Evolutionary conservation across 2,329 filamentous ascomycete genomes (phyloP).

Genomic region (Chaetomiaceae sp.): DNA sequence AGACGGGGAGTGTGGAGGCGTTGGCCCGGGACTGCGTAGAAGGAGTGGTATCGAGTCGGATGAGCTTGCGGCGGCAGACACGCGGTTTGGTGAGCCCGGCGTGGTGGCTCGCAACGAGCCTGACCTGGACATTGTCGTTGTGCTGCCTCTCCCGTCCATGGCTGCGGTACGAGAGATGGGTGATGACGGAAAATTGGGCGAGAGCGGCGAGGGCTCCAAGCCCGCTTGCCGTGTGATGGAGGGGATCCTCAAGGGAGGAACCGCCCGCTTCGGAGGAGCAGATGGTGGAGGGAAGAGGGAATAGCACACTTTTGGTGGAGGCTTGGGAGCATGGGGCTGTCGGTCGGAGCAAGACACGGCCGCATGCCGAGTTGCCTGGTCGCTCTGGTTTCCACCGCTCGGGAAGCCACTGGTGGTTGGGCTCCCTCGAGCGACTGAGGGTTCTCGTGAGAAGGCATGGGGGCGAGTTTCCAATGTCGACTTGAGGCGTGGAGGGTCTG

Average conservation of each 20-base stretch:
- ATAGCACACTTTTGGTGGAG: slow-evolving; percentile 16
- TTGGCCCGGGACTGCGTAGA: slow-evolving; percentile 4
- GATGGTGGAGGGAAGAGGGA: slow-evolving; percentile 22
- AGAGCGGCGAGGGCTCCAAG: slow-evolving; percentile 4
- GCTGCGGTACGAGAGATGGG: background rate
- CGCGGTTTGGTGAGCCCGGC: background rate
- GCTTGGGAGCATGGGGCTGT: slow-evolving; percentile 13
- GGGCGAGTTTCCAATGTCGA: background rate
- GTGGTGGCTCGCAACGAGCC: background rate
- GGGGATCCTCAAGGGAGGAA: background rate
- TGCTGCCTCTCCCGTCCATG: background rate
- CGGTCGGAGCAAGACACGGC: background rate
- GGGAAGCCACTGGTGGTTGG: background rate
- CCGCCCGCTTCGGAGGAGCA: background rate
- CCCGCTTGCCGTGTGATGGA: background rate
- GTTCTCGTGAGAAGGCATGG: too few species aligned
- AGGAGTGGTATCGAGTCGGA: slow-evolving; percentile 10
- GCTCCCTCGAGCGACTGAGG: background rate
- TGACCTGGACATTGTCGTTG: background rate
- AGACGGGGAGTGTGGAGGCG: slow-evolving; percentile 13
- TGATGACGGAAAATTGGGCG: background rate
- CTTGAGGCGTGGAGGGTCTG: slow-evolving; percentile 10
- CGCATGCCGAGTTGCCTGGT: background rate
- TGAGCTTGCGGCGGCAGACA: slow-evolving; percentile 8
- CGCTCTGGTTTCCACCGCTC: slow-evolving; percentile 3